phyloP scores from a whole-genome alignment of 2,329 filamentous ascomycete genomes.

The Fusarium hostae region DNA sequence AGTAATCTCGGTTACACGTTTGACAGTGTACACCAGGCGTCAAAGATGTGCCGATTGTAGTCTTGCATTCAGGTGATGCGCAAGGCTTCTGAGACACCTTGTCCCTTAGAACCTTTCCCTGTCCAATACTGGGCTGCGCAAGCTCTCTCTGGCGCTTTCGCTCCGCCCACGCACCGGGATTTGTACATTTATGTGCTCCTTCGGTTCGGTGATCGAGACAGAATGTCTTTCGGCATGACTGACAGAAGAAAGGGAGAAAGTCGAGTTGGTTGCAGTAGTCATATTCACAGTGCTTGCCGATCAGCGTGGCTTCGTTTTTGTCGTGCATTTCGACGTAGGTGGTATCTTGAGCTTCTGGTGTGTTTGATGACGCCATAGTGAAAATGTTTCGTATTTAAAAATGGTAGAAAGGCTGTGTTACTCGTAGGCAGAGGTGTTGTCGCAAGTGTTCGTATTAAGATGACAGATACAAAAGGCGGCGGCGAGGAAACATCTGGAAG shows the following conservation, averaged over 20 bases:
- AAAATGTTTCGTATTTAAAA: conserved; percentile 25
- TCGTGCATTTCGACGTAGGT: conserved; percentile 79
- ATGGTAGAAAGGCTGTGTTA: neutral
- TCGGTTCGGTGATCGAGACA: conserved; percentile 96
- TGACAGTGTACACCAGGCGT: conserved; percentile 77
- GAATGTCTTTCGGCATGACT: conserved; percentile 85
- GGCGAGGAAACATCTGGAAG: conserved; percentile 51
- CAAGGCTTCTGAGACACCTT: conserved; percentile 73
- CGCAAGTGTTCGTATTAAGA: conserved; percentile 40
- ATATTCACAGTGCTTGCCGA: conserved; percentile 92
- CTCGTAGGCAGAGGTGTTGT: conserved; percentile 45
- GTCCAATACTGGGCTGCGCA: conserved; percentile 63
- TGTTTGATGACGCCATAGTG: conserved; percentile 66
- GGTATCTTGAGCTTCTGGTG: conserved; percentile 55
- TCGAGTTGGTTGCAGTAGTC: conserved; percentile 94
- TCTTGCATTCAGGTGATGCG: conserved; percentile 73
- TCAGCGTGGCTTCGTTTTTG: conserved; percentile 78
- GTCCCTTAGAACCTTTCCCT: conserved; percentile 65
- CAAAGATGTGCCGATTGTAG: conserved; percentile 74
- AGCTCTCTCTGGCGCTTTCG: conserved; percentile 66
- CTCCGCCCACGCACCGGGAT: conserved; percentile 71
- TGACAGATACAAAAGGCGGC: conserved; percentile 40
- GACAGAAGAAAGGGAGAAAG: conserved; percentile 94
- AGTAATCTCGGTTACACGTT: conserved; percentile 78
- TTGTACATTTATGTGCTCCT: conserved; percentile 76